Percentiles rank a stretch among this genome's conserved stretches.
These are phyloP conservation scores for Furculomyces boomerangus DNA, from an alignment of 371 early-diverging fungal genomes.

Conservation along the genomic window DNA sequence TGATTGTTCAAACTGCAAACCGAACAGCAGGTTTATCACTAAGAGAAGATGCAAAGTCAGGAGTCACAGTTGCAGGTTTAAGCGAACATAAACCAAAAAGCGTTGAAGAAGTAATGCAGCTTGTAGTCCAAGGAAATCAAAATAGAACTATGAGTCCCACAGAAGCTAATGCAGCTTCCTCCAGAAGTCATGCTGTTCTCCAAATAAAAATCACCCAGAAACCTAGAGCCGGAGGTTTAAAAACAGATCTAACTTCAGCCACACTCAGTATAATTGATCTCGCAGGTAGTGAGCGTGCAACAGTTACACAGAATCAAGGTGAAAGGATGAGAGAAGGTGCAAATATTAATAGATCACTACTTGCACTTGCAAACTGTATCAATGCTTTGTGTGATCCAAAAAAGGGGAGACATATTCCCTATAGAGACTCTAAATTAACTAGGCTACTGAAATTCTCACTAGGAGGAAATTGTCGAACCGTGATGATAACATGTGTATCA, in stretches of 20 bases:
- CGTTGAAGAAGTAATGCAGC: conserved; percentile 33
- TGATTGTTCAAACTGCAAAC: conserved; percentile 27
- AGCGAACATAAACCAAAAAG: conserved; percentile 40
- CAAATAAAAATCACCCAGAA: conserved; percentile 58
- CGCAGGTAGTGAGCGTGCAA: conserved; percentile 79
- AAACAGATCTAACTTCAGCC: conserved; percentile 43
- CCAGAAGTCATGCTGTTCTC: conserved; percentile 81
- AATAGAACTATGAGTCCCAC: conserved; percentile 81
- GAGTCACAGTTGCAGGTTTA: conserved; percentile 56
- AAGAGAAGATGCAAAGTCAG: conserved; percentile 45
- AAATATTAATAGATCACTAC: conserved; percentile 72
- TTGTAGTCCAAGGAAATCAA: conserved; percentile 41
- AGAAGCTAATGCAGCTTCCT: conserved; percentile 45
- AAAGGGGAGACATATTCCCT: conserved; percentile 61
- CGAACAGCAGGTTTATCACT: conserved; percentile 32
- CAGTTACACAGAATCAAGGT: conserved; percentile 41
- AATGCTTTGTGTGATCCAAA: conserved; percentile 57
- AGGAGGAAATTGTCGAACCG: conserved; percentile 60
- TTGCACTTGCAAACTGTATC: conserved; percentile 85
- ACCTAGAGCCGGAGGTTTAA: conserved; percentile 44
- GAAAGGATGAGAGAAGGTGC: conserved; percentile 63
- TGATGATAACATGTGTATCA: conserved; percentile 74
- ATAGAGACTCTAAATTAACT: conserved; percentile 76
- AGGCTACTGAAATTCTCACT: conserved; percentile 68
- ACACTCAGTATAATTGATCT: conserved; percentile 76